phyloP scores from a whole-genome alignment of 768 basidiomycete species.

The Suillus alpinus region DNA sequence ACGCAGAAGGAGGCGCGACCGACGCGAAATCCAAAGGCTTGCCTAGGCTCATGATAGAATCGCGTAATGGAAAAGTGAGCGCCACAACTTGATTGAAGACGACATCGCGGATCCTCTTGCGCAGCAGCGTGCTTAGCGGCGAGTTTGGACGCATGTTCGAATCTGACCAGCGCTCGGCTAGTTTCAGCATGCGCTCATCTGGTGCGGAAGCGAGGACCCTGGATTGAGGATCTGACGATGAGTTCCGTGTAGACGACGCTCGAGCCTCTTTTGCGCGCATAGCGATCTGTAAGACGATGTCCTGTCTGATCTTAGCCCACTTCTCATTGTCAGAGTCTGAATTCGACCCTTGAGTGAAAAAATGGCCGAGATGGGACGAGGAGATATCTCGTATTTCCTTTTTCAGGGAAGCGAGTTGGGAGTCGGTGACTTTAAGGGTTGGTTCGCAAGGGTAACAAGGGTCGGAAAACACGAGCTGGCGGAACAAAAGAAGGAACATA shows the following conservation, averaged over 20 bases:
- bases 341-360: constrained; percentile 38
- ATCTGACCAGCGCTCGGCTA: constrained; percentile 73
- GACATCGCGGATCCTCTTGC: constrained; percentile 58
- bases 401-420: constrained; percentile 60
- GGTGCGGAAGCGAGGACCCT: constrained; percentile 35
- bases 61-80: constrained; percentile 47
- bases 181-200: constrained; percentile 50
- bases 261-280: constrained; percentile 57
- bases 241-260: neutral
- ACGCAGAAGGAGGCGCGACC: constrained; percentile 10
- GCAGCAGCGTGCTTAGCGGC: constrained; percentile 56
- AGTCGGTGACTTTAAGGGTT: constrained; percentile 44
- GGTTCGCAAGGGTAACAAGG: constrained; percentile 34
- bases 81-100: constrained; percentile 61
- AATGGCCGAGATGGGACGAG: constrained; percentile 58
- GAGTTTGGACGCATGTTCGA: constrained; percentile 62
- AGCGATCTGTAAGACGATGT: constrained; percentile 74
- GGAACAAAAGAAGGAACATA: constrained; percentile 79
- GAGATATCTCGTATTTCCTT: constrained; percentile 70
- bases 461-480: constrained; percentile 63
- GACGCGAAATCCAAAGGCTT: constrained; percentile 22
- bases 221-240: constrained; percentile 16
- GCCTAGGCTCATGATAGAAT: constrained; percentile 31
- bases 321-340: constrained; percentile 39
- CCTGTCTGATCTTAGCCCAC: constrained; percentile 56